Conservation (phyloP, 2,329 filamentous ascomycete species). For the Microdochium bolleyi region DNA sequence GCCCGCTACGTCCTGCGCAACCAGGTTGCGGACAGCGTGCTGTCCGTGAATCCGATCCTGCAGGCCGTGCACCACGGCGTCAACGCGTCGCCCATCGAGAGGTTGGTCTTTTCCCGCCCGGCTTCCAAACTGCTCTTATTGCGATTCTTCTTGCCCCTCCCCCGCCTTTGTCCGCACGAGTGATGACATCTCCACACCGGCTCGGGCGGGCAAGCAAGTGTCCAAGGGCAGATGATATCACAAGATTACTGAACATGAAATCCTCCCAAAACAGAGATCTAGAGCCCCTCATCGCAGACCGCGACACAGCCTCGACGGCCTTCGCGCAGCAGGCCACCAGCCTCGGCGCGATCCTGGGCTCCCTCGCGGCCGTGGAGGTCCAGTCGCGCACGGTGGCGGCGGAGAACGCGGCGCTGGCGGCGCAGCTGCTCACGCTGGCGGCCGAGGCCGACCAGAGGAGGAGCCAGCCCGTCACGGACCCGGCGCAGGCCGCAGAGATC, state of each 20-base stretch:
- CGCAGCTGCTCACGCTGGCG: slow-evolving; percentile 55
- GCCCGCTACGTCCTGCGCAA: slow-evolving; percentile 63
- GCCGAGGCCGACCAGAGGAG: slow-evolving; percentile 45
- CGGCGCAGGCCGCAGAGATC: slow-evolving; percentile 45
- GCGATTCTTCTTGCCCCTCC: too few species aligned
- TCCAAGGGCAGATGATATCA: too few species aligned
- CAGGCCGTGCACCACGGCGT: slow-evolving; percentile 67
- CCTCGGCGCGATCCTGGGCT: slow-evolving; percentile 39
- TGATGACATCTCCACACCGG: too few species aligned
- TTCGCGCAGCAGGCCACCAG: slow-evolving; percentile 52
- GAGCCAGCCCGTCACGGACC: slow-evolving; percentile 44
- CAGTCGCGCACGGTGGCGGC: slow-evolving; percentile 47
- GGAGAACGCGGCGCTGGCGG: slow-evolving; percentile 56
- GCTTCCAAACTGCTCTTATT: not conserved
- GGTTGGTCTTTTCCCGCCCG: slow-evolving; percentile 35
- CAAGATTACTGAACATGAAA: too few species aligned
- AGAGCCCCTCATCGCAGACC: slow-evolving; percentile 55
- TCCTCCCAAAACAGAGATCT: slow-evolving; percentile 61
- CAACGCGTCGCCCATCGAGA: slow-evolving; percentile 57
- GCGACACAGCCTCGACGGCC: slow-evolving; percentile 58
- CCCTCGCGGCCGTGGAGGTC: slow-evolving; percentile 48
- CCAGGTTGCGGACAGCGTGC: slow-evolving; percentile 58
- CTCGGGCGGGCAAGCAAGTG: too few species aligned
- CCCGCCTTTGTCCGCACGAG: too few species aligned
- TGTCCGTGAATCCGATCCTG: slow-evolving; percentile 67